These are phyloP conservation scores for Podospora bellae-mahoneyi DNA, from an alignment of 495 filamentous ascomycete genomes.

Conservation along the genomic window DNA sequence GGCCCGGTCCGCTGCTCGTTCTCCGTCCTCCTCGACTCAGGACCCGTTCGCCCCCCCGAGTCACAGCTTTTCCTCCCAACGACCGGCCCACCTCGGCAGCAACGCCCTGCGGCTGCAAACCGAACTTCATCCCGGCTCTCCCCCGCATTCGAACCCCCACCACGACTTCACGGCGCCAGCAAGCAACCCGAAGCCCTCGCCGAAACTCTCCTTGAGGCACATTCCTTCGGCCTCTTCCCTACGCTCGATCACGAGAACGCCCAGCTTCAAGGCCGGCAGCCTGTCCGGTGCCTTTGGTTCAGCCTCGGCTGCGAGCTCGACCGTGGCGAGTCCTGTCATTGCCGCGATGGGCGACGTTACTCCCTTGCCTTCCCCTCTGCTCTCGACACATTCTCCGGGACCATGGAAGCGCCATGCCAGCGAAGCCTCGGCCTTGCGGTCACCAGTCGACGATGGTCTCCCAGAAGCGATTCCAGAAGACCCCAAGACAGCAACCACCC, in stretches of 20 bases:
- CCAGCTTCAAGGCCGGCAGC: slow-evolving; percentile 44
- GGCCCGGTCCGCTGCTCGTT: slow-evolving; percentile 2
- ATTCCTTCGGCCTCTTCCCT: slow-evolving; percentile 43
- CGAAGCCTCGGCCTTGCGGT: slow-evolving; percentile 22
- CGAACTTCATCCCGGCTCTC: slow-evolving; percentile 30
- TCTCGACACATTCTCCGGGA: slow-evolving; percentile 67
- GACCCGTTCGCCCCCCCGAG: slow-evolving; percentile 17
- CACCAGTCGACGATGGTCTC: slow-evolving; percentile 43
- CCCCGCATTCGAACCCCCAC: slow-evolving; percentile 27
- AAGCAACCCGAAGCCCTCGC: slow-evolving; percentile 27
- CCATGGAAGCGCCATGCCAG: slow-evolving; percentile 56
- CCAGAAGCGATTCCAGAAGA: slow-evolving; percentile 47
- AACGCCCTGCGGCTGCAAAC: slow-evolving; percentile 36
- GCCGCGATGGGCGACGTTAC: slow-evolving; percentile 87
- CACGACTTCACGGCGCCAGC: slow-evolving; percentile 25
- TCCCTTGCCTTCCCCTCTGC: slow-evolving; percentile 84
- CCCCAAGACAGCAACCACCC: slow-evolving; percentile 40
- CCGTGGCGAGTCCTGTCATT: slow-evolving; percentile 59
- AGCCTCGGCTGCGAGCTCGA: slow-evolving; percentile 42
- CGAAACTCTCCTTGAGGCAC: slow-evolving; percentile 32
- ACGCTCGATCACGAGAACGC: slow-evolving; percentile 44
- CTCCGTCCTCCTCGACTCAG: slow-evolving; percentile 12
- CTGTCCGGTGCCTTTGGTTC: slow-evolving; percentile 34
- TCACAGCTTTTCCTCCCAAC: slow-evolving; percentile 20
- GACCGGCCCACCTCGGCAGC: slow-evolving; percentile 23